Conservation (phyloP, 106 monocot genomes). For the Agapanthus africanus region DNA sequence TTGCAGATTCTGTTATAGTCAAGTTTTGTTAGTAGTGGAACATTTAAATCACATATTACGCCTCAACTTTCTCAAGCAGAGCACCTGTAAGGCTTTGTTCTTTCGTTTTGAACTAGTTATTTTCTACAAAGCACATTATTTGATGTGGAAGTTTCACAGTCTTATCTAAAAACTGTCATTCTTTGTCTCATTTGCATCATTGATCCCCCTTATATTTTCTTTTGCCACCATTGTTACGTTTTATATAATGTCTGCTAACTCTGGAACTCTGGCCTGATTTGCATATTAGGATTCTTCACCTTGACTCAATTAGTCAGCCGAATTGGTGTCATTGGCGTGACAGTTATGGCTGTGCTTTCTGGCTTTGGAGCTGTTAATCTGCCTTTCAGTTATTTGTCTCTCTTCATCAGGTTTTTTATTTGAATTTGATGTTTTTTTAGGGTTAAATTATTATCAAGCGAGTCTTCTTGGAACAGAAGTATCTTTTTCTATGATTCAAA, state of each 20-base stretch:
- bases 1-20: background rate
- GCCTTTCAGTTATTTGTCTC: slow-evolving; percentile 93
- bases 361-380: slow-evolving; percentile 98
- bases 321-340: slow-evolving; percentile 91
- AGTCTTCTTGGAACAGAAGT: background rate
- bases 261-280: slow-evolving; percentile 5
- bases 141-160: no score
- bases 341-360: slow-evolving; percentile 95
- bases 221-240: background rate
- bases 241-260: background rate
- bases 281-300: slow-evolving; percentile 81
- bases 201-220: background rate
- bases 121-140: background rate
- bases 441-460: no score
- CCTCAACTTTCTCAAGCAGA: background rate
- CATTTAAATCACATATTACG: background rate
- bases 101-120: background rate
- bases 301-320: slow-evolving; percentile 89
- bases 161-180: no score
- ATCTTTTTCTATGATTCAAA: background rate
- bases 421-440: no score
- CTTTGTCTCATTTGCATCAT: background rate
- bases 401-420: slow-evolving; percentile 99
- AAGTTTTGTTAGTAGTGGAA: background rate
- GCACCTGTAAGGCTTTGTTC: background rate